These are phyloP conservation scores for Sarcocystis neurona DNA, from an alignment of 169 alveolate genomes.

Conservation along the genomic window DNA sequence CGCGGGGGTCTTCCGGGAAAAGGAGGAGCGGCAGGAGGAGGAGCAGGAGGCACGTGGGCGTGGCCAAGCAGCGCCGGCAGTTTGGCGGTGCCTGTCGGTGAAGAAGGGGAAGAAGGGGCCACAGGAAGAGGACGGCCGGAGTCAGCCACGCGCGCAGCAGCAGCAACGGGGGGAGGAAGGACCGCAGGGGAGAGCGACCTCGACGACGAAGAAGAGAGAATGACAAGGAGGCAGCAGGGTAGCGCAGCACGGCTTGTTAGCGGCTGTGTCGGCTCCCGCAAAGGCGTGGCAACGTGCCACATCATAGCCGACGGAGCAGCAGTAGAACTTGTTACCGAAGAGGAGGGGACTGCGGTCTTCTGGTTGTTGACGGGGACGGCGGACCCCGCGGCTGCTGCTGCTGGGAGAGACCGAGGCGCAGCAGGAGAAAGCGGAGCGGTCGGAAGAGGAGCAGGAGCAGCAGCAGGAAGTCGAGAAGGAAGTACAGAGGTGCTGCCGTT, in stretches of 20 bases:
- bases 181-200: not conserved
- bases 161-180: not conserved
- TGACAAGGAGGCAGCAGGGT: not conserved
- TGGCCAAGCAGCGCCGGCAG: not conserved
- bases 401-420: not conserved
- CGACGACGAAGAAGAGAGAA: too few species aligned
- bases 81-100: not conserved
- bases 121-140: not conserved
- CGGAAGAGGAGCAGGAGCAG: not conserved
- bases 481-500: not conserved
- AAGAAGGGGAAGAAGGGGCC: not conserved
- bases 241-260: not conserved
- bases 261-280: not conserved
- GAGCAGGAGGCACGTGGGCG: not conserved
- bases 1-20: slow-evolving; percentile 43
- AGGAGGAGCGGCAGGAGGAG: not conserved
- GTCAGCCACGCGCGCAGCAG: not conserved
- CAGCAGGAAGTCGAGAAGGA: not conserved
- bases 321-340: not conserved
- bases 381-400: not conserved
- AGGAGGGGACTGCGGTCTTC: not conserved
- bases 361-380: not conserved
- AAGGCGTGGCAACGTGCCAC: not conserved
- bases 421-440: not conserved
- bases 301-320: not conserved